phyloP scores from a whole-genome alignment of 177 flowering plant genomes.

The Telopea speciosissima region DNA sequence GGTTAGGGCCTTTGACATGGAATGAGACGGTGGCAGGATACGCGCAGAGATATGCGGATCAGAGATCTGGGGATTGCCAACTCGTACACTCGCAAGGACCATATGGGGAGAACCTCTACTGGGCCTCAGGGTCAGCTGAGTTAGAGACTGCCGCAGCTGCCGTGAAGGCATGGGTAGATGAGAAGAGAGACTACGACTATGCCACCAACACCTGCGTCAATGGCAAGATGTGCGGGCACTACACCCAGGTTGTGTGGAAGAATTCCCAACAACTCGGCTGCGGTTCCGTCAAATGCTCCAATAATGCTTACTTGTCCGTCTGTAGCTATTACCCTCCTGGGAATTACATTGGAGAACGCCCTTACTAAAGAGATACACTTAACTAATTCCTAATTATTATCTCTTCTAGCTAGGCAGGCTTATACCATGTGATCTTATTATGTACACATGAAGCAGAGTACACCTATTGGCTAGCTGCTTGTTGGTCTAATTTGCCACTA shows the following conservation, averaged over 20 bases:
- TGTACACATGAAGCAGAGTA: no score
- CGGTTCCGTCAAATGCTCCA: not conserved
- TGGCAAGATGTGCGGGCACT: slow-evolving; percentile 10
- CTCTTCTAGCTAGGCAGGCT: no score
- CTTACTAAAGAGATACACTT: not conserved
- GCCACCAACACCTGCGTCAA: not conserved
- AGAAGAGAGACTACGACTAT: slow-evolving; percentile 14
- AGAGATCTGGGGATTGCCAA: slow-evolving; percentile 13
- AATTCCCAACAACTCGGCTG: slow-evolving; percentile 11
- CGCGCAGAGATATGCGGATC: slow-evolving; percentile 10
- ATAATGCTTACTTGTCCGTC: not conserved
- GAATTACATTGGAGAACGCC: not conserved
- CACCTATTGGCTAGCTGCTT: no score
- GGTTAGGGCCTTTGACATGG: slow-evolving; percentile 8
- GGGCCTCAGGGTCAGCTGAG: slow-evolving; percentile 8
- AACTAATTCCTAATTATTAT: no score
- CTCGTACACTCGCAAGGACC: slow-evolving; percentile 15
- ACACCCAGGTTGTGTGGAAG: slow-evolving; percentile 14
- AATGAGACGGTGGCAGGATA: not conserved
- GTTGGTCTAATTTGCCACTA: no score
- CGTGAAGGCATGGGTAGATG: slow-evolving; percentile 11
- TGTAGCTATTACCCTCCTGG: slow-evolving; percentile 16
- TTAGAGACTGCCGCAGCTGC: slow-evolving; percentile 7
- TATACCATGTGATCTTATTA: no score
- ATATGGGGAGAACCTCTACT: slow-evolving; percentile 23